Conservation (phyloP, 1,139 yeast genomes). For the Yamadazyma conglobata region DNA sequence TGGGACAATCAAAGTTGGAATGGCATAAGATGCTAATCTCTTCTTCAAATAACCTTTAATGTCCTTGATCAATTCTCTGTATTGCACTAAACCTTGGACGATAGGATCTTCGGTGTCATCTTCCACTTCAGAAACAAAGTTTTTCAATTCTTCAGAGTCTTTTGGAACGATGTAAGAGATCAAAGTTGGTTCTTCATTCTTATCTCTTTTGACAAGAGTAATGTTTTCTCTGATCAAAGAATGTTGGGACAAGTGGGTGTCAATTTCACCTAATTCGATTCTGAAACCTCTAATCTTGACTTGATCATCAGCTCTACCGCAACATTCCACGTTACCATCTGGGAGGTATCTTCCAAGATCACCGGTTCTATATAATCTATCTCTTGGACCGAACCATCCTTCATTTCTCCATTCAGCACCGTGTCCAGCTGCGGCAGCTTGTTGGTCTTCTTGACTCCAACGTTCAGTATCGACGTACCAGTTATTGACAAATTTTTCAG, state of each 20-base stretch:
- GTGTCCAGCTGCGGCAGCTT: slow-evolving; percentile 21
- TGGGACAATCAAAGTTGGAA: slow-evolving; percentile 89
- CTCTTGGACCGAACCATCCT: slow-evolving; percentile 93
- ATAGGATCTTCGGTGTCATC: slow-evolving; percentile 50
- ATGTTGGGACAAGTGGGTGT: slow-evolving; percentile 93
- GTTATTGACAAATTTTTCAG: slow-evolving; percentile 80
- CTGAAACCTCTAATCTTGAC: slow-evolving; percentile 98
- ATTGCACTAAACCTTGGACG: slow-evolving; percentile 74
- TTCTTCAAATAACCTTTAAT: slow-evolving; percentile 79
- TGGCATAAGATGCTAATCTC: slow-evolving; percentile 88
- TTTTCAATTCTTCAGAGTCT: slow-evolving; percentile 51
- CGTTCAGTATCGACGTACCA: slow-evolving; percentile 73
- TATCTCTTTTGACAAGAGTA: slow-evolving; percentile 89
- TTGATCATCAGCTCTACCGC: slow-evolving; percentile 99
- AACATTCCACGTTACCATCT: slow-evolving; percentile 95
- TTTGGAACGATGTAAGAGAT: slow-evolving; percentile 92
- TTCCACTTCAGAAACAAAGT: slow-evolving; percentile 43
- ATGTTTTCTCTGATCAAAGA: slow-evolving; percentile 87
- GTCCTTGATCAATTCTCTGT: slow-evolving; percentile 73
- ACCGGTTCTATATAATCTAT: slow-evolving; percentile 93
- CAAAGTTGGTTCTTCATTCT: slow-evolving; percentile 87
- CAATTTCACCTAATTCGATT: slow-evolving; percentile 97
- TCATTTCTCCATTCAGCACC: slow-evolving; percentile 65
- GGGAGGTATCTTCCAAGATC: slow-evolving; percentile 96
- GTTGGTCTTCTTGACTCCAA: slow-evolving; percentile 57